A percentile compares a stretch with the other conserved stretches of the same genome.
Conservation (phyloP, 148 eudicot species). For the Vaccinium vitisidaea region DNA sequence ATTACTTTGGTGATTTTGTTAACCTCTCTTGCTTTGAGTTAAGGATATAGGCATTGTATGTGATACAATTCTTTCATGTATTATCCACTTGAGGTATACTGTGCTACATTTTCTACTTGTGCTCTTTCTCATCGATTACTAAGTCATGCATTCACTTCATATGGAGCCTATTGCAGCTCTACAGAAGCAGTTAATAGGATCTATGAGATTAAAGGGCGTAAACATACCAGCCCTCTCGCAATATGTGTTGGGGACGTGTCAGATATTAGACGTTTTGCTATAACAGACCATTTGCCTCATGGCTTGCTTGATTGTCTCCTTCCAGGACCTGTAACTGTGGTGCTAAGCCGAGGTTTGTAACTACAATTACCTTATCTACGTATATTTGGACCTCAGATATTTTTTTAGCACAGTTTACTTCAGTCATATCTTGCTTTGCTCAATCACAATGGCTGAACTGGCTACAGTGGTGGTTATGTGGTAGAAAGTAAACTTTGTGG, state of each 20-base stretch:
- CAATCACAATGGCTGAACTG: background rate
- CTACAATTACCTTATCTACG: background rate
- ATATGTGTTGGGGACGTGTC: constrained; percentile 88
- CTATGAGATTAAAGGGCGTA: constrained; percentile 92
- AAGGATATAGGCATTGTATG: background rate
- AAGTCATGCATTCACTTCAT: background rate
- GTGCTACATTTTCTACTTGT: background rate
- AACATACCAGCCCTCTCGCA: constrained; percentile 83
- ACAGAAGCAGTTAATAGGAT: constrained; percentile 72
- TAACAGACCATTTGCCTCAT: constrained; percentile 69
- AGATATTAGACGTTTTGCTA: constrained; percentile 70
- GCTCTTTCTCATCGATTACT: background rate
- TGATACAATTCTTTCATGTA: background rate
- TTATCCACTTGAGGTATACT: background rate
- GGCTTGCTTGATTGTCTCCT: constrained; percentile 75
- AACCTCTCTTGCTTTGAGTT: background rate
- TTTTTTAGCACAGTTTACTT: background rate
- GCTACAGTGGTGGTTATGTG: background rate
- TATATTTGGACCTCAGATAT: background rate
- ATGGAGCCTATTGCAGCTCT: constrained; percentile 59
- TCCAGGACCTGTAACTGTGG: constrained; percentile 95
- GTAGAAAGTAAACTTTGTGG: background rate
- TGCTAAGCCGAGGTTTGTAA: constrained; percentile 71
- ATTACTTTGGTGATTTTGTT: background rate
- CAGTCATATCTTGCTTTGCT: constrained; percentile 6